Evolutionary conservation across 345 rosid species (phyloP).

Genomic region (Triadica sebifera): DNA sequence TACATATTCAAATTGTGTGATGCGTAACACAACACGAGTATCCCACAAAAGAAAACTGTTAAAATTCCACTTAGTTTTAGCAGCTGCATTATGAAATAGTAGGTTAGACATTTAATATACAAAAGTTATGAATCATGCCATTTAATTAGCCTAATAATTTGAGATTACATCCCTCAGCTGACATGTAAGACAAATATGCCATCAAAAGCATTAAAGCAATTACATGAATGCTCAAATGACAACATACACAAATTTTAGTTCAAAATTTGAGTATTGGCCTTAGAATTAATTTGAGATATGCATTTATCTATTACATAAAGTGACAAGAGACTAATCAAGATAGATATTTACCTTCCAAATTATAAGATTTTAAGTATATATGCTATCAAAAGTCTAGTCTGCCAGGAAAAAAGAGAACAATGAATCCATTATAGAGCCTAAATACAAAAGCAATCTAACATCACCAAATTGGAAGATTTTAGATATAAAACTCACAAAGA

Average conservation of each 20-base stretch:
- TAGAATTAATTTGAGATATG: not conserved
- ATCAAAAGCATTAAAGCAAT: conserved; percentile 68
- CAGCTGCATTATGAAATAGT: conserved; percentile 47
- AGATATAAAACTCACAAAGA: conserved; percentile 45
- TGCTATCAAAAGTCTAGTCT: conserved; percentile 80
- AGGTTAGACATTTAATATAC: not conserved
- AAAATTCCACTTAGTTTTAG: conserved; percentile 82
- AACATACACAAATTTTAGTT: conserved; percentile 15
- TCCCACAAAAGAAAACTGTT: conserved; percentile 87
- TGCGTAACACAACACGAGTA: conserved; percentile 83
- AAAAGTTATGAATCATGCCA: not conserved
- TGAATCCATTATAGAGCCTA: too few species aligned
- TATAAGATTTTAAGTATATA: conserved; percentile 55
- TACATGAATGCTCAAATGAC: conserved; percentile 80
- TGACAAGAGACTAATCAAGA: not conserved
- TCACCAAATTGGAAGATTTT: not conserved
- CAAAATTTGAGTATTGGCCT: too few species aligned
- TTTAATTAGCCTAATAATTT: not conserved
- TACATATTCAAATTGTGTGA: conserved; percentile 23
- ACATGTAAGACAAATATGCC: conserved; percentile 86
- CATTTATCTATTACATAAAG: not conserved
- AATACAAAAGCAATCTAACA: not conserved
- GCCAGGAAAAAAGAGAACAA: conserved; percentile 21
- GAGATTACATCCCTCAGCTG: conserved; percentile 65
- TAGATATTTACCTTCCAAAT: conserved; percentile 55